Percentiles rank a stretch among this genome's conserved stretches.
phyloP scores from a whole-genome alignment of 2,329 filamentous ascomycete genomes.

The Calonectria montana region DNA sequence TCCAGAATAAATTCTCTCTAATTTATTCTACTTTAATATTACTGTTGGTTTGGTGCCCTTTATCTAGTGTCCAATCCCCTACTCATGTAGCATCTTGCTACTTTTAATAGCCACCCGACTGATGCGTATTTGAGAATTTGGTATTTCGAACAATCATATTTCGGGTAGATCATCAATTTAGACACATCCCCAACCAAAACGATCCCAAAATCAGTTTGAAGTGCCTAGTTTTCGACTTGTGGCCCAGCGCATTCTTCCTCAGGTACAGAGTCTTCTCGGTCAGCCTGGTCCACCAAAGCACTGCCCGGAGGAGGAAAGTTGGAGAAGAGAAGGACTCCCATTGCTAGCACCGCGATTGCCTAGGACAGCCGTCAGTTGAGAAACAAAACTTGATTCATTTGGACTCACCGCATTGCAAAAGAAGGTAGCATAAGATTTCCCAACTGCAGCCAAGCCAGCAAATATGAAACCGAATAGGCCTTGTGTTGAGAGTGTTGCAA shows the following conservation, averaged over 20 bases:
- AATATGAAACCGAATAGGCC: conserved; percentile 77
- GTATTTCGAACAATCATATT: too few relatives aligned
- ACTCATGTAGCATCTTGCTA: too few relatives aligned
- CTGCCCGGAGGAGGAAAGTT: conserved; percentile 56
- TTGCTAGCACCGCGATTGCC: conserved; percentile 62
- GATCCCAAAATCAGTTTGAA: background rate
- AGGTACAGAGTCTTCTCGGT: conserved; percentile 16
- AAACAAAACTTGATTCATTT: fast-evolving
- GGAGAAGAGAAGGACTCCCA: conserved; percentile 54
- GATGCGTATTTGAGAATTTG: background rate
- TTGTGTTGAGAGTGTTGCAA: conserved; percentile 72
- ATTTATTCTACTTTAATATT: too few relatives aligned
- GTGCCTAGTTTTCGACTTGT: background rate
- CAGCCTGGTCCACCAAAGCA: conserved; percentile 44
- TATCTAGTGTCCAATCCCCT: background rate
- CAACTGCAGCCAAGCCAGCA: conserved; percentile 69
- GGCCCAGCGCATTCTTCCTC: background rate
- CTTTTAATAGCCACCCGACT: too few relatives aligned
- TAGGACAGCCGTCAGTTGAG: conserved; percentile 39
- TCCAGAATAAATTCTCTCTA: background rate
- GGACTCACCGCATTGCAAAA: conserved; percentile 71
- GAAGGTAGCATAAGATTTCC: conserved; percentile 72
- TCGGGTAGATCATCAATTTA: background rate
- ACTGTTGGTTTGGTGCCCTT: background rate
- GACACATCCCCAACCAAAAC: background rate